Conservation (phyloP, 345 rosid species). For the Arabis hirsuta region DNA sequence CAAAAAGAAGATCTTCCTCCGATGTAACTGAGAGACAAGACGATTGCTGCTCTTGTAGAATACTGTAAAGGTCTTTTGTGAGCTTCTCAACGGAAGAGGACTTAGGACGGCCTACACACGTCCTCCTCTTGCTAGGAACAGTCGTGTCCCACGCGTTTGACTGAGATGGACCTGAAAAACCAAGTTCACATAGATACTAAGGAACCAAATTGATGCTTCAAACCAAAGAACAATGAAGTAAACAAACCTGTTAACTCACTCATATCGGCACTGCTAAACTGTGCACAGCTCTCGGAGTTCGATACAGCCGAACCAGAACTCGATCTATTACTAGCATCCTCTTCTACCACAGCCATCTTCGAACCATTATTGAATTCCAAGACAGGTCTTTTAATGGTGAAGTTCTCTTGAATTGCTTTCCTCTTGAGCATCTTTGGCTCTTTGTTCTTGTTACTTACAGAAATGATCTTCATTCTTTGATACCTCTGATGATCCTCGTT, state of each 20-base stretch:
- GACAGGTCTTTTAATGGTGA: constrained; percentile 47
- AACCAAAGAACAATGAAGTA: background rate
- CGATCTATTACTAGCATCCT: constrained; percentile 86
- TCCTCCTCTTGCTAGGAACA: constrained; percentile 93
- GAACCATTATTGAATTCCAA: constrained; percentile 59
- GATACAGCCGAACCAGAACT: constrained; percentile 99
- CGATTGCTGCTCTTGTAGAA: constrained; percentile 92
- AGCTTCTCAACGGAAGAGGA: constrained; percentile 92
- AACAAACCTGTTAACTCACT: constrained; percentile 91
- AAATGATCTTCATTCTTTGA: constrained; percentile 62
- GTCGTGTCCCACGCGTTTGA: constrained; percentile 84
- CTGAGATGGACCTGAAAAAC: constrained; percentile 74
- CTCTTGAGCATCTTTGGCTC: constrained; percentile 75
- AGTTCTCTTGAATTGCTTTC: constrained; percentile 60
- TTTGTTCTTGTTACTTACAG: constrained; percentile 57
- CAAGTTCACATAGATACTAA: constrained; percentile 29
- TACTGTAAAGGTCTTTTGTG: constrained; percentile 77
- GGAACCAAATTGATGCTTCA: constrained; percentile 17
- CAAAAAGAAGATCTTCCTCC: constrained; percentile 93
- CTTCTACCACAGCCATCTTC: constrained; percentile 62
- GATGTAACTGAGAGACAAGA: constrained; percentile 88
- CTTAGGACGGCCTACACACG: constrained; percentile 83
- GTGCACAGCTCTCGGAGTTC: constrained; percentile 94
- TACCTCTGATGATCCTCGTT: constrained; percentile 56
- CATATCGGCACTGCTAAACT: constrained; percentile 75